Base-by-base conservation (phyloP, 192 early-diverging fungal genomes). In the Borealophlyctis nickersoniae region DNA sequence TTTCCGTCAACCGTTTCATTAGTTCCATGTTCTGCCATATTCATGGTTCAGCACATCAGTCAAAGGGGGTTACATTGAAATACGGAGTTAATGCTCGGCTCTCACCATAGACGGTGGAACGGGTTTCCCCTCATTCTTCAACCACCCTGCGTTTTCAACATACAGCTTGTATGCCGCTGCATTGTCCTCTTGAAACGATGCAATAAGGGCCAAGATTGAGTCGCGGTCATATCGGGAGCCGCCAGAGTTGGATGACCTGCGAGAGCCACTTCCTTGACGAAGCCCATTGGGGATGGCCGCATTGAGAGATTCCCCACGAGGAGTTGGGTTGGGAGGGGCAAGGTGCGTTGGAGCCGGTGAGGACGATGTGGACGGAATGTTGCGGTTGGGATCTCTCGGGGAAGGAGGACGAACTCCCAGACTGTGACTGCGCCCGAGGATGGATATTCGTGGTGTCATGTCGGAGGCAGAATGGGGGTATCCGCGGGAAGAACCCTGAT, bases 71-170 rank as follows among this genome's bases (percentile, higher is more conserved):
- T n/a, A n/a, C n/a, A n/a, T n/a, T n/a, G n/a, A n/a, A n/a, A n/a
- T n/a, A n/a, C n/a, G n/a, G n/a, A n/a, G n/a, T n/a, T n/a, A n/a
- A n/a, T n/a, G n/a, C n/a, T n/a, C n/a, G n/a, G n/a, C n/a, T n/a
- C 34, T 0, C n/a, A 58, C 57, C 63, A 65, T 56, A 34, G 63
- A 24, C n/a, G 52, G 23, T 16, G 63, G 63, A 29, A 65, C 63
- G 3, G 63, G 63, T 24, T 52, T 26, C 1, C 63, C 63, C 26
- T 45, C 52, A 2, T 22, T 53, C 27, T 52, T 53, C 13, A 65
- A 45, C n/a, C 29, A 23, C 2, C 31, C 63, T 36, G 51, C 52
- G 7, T 48, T 65, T 26, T 65, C 52, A 29, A 24, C 50, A 34
- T 65, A 65, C n/a, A 48, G 23, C 29, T 55, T 58, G 35, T 65